Percentiles rank a stretch among this genome's conserved stretches.
phyloP scores from a whole-genome alignment of 441 rosid species.

The Cnidoscolus chayamansa region DNA sequence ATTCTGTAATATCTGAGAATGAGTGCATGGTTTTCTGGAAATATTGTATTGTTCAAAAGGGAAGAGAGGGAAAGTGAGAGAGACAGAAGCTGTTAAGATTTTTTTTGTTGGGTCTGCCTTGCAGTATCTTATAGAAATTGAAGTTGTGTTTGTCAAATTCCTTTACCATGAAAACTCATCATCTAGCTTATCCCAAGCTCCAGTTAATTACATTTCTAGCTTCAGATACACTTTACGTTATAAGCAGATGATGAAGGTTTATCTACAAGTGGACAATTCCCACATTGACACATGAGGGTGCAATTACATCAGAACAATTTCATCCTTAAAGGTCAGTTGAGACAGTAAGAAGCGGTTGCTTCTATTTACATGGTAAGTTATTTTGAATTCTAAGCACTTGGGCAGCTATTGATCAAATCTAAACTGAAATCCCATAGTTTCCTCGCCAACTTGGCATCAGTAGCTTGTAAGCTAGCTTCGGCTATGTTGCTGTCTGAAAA shows the following conservation, averaged over 20 bases:
- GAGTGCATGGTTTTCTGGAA: not conserved
- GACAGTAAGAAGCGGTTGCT: not conserved
- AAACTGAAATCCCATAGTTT: slow-evolving; percentile 47
- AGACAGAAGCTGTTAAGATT: not conserved
- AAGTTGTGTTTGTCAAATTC: too few species aligned
- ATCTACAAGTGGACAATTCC: too few species aligned
- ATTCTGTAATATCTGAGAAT: slow-evolving; percentile 8
- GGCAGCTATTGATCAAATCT: slow-evolving; percentile 24
- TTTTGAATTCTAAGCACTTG: not conserved
- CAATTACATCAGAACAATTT: not conserved
- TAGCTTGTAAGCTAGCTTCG: slow-evolving; percentile 33
- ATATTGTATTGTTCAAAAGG: not conserved
- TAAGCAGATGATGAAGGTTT: too few species aligned
- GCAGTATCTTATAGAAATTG: too few species aligned
- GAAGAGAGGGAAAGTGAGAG: too few species aligned
- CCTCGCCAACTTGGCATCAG: slow-evolving; percentile 28
- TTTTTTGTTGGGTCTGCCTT: too few species aligned
- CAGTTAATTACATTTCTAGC: too few species aligned
- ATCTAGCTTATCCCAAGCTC: too few species aligned
- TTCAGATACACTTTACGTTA: too few species aligned
- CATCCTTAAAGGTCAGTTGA: not conserved
- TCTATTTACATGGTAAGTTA: not conserved
- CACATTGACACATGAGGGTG: not conserved
- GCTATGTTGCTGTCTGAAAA: slow-evolving; percentile 40
- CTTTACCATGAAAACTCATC: too few species aligned